Evolutionary conservation across 2,329 filamentous ascomycete species (phyloP).

Genomic region (Diplodia scrobiculata): DNA sequence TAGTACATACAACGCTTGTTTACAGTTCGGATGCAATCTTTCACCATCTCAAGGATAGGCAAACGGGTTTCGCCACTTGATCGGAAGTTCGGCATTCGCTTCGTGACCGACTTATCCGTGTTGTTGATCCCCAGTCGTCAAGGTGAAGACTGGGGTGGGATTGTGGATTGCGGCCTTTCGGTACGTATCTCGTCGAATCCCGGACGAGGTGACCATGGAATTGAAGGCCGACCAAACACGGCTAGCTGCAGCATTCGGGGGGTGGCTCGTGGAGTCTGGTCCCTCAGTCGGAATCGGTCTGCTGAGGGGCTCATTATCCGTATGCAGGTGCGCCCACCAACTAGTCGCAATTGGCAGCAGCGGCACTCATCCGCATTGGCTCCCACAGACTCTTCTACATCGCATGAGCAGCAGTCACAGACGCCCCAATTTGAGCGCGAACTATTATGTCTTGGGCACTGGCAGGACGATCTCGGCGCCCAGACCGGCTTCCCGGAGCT

Average conservation of each 20-base stretch:
- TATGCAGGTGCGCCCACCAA: background rate
- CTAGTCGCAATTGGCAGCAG: background rate
- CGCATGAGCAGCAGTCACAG: background rate
- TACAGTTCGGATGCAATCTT: background rate
- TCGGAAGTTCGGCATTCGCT: background rate
- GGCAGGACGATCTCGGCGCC: constrained; percentile 13
- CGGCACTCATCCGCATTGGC: background rate
- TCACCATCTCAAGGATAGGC: background rate
- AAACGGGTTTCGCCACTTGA: background rate
- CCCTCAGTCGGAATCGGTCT: background rate
- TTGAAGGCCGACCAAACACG: background rate
- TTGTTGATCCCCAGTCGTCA: background rate
- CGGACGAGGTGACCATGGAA: background rate
- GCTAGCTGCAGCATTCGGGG: background rate
- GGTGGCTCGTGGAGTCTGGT: background rate
- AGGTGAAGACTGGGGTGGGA: background rate
- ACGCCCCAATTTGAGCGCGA: constrained; percentile 11
- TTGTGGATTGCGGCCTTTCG: background rate
- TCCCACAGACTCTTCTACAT: background rate
- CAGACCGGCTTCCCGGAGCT: background rate
- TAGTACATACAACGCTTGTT: background rate
- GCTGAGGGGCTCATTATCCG: too few species aligned
- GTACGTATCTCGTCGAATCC: background rate
- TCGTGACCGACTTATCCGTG: background rate
- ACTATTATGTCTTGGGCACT: constrained; percentile 24